Percentiles rank a stretch among this genome's conserved stretches.
These are phyloP conservation scores for Extremus antarcticus DNA, from an alignment of 495 filamentous ascomycete species.

Conservation along the genomic window DNA sequence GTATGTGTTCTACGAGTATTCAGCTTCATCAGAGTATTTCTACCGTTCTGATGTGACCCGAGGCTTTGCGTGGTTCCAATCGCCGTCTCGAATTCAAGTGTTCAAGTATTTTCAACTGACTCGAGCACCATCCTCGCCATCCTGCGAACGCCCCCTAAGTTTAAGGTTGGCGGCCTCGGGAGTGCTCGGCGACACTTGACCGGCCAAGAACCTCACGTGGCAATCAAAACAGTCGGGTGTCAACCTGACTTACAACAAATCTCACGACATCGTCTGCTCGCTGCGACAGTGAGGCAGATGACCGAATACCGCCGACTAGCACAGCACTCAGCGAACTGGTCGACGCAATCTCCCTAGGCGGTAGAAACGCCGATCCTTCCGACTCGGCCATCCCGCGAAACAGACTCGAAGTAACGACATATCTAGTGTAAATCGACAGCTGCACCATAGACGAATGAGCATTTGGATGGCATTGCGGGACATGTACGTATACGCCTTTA, in stretches of 20 bases:
- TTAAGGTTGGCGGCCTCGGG: neutral
- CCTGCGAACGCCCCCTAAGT: no score
- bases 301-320: no score
- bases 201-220: neutral
- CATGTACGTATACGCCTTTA: neutral
- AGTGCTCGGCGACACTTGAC: neutral
- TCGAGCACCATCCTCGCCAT: neutral
- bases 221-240: neutral
- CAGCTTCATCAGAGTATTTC: no score
- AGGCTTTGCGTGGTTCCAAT: no score
- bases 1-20: no score
- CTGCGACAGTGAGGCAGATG: neutral
- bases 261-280: neutral
- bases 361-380: neutral
- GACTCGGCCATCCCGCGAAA: neutral
- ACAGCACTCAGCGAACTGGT: neutral
- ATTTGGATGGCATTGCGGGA: constrained; percentile 2
- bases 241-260: neutral
- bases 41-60: no score
- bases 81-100: no score
- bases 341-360: no score
- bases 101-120: neutral
- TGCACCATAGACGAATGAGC: neutral
- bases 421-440: neutral
- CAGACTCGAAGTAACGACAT: neutral